Base-by-base conservation (phyloP, 441 rosid genomes). In the Isatis lusitanica region DNA sequence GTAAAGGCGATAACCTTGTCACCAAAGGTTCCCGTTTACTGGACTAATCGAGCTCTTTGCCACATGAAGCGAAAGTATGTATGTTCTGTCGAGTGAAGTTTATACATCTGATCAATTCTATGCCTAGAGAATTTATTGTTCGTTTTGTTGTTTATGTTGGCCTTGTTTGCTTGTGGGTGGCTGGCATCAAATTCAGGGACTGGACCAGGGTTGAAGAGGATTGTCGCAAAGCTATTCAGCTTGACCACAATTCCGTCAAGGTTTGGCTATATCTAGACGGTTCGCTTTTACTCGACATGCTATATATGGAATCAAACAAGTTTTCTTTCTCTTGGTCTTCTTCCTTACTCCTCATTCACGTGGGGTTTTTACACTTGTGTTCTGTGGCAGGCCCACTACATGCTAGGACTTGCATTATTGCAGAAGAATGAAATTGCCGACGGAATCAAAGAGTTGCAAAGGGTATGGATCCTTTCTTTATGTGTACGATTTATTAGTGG, bases 31-130 rank as follows among this genome's bases (percentile, higher is more conserved):
- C 85, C 96, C 46, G 80, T 91, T 7, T 94, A 92, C 79, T 92
- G 91, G 94, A 92, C 96, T 1, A 94, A 94, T 80, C 97, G 99
- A 42, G 97, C 99, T 42, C 85, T 88, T 30, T 94, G 97, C 74
- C 91, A 92, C 80, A 86, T 74, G 72, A 90, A 74, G 81, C 90
- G 97, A 81, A 90, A 90, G 99, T 90, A 86, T 83, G 93, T 76
- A 73, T 59, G 68, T 26, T 76, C 18, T 36, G 48, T n/a, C 16
- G 15, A 57, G 17, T 31, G 6, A 1, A 11, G 43, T 9, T 26
- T 15, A 12, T 30, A 38, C 62, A 38, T 65, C 6, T 57, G 8
- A 15, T 66, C 35, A 44, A 0, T 60, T 56, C 42, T 35, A 7
- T 39, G 57, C 56, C 7, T 56, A 16, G 7, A 24, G 11, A 13